Base-by-base conservation (phyloP, 192 early-diverging fungal genomes). In the Pilaira anomala region DNA sequence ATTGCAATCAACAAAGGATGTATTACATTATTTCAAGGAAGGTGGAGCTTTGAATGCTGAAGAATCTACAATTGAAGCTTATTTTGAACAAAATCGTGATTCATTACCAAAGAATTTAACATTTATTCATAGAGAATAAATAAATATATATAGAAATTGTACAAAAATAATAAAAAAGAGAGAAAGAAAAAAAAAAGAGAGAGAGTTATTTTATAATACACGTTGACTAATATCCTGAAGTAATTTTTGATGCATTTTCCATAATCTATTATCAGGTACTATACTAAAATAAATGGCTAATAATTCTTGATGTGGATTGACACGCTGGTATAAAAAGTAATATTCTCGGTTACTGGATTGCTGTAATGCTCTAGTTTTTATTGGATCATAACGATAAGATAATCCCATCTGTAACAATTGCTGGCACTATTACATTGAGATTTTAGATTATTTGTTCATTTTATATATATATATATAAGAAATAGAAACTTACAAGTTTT, bases 1-100 rank as follows among this genome's bases (percentile, higher is more conserved):
- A 12, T 74, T 79, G 12, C 39, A 60, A 22, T 74, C 78, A 18
- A 66, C 62, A 19, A 42, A 45, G 3, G 78, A 76, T 58, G 55
- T 63, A 19, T 22, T 79, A 14, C 60, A 45, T 13, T 79, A 69
- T 51, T 79, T 66, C 54, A 45, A 66, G 41, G 29, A 41, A 13
- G 18, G 28, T 16, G 52, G 62, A 24, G 45, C 39, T 30, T 40
- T 55, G 3, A n/a, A 30, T 18, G 44, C 12, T 8, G 18, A n/a
- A 42, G 51, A 21, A n/a, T 0, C 51, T 16, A 62, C 67, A 16
- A 48, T 67, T 18, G 28, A 67, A 30, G 25, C 48, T 25, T 67
- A 40, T 48, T 63, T 73, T 14, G 42, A 62, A 19, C 58, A 67
- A 5, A 48, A 67, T 14, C 24, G 45, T 30, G 36, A 36, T n/a